Base-by-base conservation (phyloP, 78 protist species). In the Dictyostelium brefeldianum region DNA sequence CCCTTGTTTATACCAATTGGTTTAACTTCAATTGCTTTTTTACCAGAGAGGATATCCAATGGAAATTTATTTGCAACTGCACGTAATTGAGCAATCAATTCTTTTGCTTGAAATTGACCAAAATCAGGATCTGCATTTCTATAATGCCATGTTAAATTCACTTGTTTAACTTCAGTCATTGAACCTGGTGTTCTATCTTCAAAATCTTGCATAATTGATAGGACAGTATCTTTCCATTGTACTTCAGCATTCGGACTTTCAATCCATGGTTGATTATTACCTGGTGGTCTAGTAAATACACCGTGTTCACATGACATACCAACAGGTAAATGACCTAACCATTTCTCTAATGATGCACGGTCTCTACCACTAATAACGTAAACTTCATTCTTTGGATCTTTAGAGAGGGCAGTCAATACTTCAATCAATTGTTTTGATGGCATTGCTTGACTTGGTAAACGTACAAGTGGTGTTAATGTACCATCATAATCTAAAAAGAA, bases 181-280 rank as follows among this genome's bases (percentile, higher is more conserved):
- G 95, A 95, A 5, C 97, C 97, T 0, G 97, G 97, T 5, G 97
- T 96, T 22, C 97, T 36, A 73, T 93, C 96, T 62, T 81, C 81
- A 77, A 81, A 89, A 53, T 90, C 84, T 41, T 80, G 80, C 78
- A 96, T 79, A 18, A 96, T 50, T 1, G 29, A 43, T 43, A 64
- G 2, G 29, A 96, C 84, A 4, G 84, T 89, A 8, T 78, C 80
- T 29, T 94, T 85, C 97, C 96, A 90, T 27, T 77, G 57, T 17
- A 46, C 27, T 1, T 90, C 94, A 4, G 64, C 22, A 50, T 74
- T 54, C 41, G 59, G 54, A 20, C 18, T 80, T 17, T 90, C 94
- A 27, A 31, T 47, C 95, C 91, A 91, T 80, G 54, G 50, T 31
- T 69, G 92, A 50, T 78, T 73, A 5, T 31, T 10, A 27, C 91